These are phyloP conservation scores for Calonectria montana DNA, from an alignment of 2,329 filamentous ascomycete species.

Conservation along the genomic window DNA sequence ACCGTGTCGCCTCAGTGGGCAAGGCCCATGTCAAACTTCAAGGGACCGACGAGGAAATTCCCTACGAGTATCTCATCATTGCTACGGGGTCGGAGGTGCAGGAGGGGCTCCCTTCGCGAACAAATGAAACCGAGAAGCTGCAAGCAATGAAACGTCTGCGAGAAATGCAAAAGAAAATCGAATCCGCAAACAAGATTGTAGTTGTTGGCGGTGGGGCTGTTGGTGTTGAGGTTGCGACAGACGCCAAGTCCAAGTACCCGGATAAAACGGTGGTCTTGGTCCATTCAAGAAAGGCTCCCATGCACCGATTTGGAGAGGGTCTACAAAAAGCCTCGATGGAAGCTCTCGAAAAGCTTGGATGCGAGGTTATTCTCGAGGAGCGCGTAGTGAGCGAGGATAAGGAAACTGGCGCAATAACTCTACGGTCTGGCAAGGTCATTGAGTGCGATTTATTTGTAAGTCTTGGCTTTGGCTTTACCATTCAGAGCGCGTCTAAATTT, in stretches of 20 bases:
- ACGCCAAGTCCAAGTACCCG: slow-evolving; percentile 67
- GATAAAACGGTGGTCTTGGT: slow-evolving; percentile 68
- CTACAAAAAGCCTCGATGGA: slow-evolving; percentile 54
- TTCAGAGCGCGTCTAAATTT: neutral
- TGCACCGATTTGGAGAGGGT: slow-evolving; percentile 62
- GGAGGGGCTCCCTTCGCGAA: slow-evolving; percentile 59
- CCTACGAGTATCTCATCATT: slow-evolving; percentile 67
- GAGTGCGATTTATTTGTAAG: slow-evolving; percentile 63
- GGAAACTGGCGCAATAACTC: slow-evolving; percentile 52
- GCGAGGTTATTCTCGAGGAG: slow-evolving; percentile 64
- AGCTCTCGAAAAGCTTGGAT: slow-evolving; percentile 57
- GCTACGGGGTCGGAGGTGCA: slow-evolving; percentile 65
- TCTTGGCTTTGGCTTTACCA: neutral
- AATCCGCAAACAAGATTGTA: slow-evolving; percentile 55
- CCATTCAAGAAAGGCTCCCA: slow-evolving; percentile 64
- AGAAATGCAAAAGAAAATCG: slow-evolving; percentile 59
- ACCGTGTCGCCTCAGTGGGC: slow-evolving; percentile 53
- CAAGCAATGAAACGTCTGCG: slow-evolving; percentile 57
- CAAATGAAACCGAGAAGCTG: slow-evolving; percentile 54
- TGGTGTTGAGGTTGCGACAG: slow-evolving; percentile 70
- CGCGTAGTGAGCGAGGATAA: slow-evolving; percentile 53
- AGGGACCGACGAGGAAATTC: slow-evolving; percentile 55
- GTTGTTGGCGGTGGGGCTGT: slow-evolving; percentile 71
- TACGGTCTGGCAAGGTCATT: slow-evolving; percentile 57
- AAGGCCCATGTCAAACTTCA: slow-evolving; percentile 53